Evolutionary conservation across 768 basidiomycete species (phyloP).

Genomic region (Boletus huronensis): DNA sequence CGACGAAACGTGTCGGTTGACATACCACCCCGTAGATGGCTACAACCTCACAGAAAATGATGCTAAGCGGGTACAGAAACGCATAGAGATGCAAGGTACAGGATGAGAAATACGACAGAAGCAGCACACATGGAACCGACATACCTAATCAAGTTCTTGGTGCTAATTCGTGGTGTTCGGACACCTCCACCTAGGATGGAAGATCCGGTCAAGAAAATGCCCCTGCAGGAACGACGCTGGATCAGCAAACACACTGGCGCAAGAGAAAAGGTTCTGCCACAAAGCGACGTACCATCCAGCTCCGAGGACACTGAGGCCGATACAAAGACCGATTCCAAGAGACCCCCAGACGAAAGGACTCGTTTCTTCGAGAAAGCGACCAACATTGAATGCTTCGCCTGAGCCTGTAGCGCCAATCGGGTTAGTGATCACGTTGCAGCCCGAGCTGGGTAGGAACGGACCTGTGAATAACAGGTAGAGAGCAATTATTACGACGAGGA

Average conservation of each 20-base stretch:
- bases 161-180: slow-evolving; percentile 86
- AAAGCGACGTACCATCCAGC: slow-evolving; percentile 79
- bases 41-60: slow-evolving; percentile 99
- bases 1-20: slow-evolving; percentile 5
- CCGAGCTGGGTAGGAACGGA: slow-evolving; percentile 30
- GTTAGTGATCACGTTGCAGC: background rate
- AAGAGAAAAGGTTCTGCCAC: background rate
- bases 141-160: slow-evolving; percentile 96
- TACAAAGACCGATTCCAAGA: slow-evolving; percentile 87
- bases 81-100: background rate
- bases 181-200: slow-evolving; percentile 97
- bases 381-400: slow-evolving; percentile 91
- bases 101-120: background rate
- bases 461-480: slow-evolving; percentile 91
- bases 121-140: slow-evolving; percentile 10
- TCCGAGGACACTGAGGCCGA: slow-evolving; percentile 89
- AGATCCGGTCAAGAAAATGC: slow-evolving; percentile 95
- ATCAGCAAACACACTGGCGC: background rate
- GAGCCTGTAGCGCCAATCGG: slow-evolving; percentile 47
- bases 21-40: slow-evolving; percentile 95
- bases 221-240: slow-evolving; percentile 51
- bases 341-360: slow-evolving; percentile 93
- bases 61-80: slow-evolving; percentile 43
- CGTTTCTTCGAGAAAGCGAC: slow-evolving; percentile 89
- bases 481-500: slow-evolving; percentile 60